Evolutionary conservation across 2,329 filamentous ascomycete species (phyloP).

Genomic region (Elsinoe necatrix): DNA sequence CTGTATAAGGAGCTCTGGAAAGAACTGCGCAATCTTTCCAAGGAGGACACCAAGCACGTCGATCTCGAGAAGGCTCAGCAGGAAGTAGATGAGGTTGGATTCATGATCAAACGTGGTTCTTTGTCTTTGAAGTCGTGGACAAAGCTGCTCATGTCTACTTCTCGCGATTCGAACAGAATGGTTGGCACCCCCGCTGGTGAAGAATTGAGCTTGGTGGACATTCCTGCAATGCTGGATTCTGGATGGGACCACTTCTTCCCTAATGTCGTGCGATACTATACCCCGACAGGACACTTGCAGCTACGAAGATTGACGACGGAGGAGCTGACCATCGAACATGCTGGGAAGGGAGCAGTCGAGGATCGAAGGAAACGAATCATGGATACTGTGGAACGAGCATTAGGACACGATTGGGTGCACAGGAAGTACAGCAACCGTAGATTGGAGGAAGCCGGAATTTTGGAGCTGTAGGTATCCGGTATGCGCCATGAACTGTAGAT

Average conservation of each 20-base stretch:
- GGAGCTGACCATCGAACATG: neutral
- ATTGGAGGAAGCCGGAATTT: constrained; percentile 3
- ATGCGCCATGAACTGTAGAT: neutral
- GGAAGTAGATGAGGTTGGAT: constrained; percentile 1
- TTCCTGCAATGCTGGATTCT: constrained; percentile 24
- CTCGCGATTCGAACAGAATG: constrained; percentile 2
- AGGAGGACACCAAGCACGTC: neutral
- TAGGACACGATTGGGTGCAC: constrained; percentile 13
- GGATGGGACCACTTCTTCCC: constrained; percentile 22
- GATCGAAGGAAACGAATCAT: neutral
- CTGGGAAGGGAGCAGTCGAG: neutral
- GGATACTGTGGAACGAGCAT: neutral
- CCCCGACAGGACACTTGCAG: constrained; percentile 25
- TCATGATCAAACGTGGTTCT: constrained; percentile 3
- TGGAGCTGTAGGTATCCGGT: constrained; percentile 1
- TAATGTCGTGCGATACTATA: constrained; percentile 23
- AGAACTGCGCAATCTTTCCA: neutral
- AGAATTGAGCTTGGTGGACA: neutral
- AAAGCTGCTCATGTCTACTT: constrained; percentile 21
- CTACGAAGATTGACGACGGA: constrained; percentile 15
- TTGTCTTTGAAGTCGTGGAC: constrained; percentile 24
- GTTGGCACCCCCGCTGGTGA: neutral
- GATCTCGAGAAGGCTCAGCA: constrained; percentile 9
- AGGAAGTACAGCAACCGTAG: neutral
- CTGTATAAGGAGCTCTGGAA: neutral